Percentiles rank a stretch among this genome's conserved stretches.
Conservation (phyloP, 495 filamentous ascomycete genomes). For the Hypoxylon perforatum region DNA sequence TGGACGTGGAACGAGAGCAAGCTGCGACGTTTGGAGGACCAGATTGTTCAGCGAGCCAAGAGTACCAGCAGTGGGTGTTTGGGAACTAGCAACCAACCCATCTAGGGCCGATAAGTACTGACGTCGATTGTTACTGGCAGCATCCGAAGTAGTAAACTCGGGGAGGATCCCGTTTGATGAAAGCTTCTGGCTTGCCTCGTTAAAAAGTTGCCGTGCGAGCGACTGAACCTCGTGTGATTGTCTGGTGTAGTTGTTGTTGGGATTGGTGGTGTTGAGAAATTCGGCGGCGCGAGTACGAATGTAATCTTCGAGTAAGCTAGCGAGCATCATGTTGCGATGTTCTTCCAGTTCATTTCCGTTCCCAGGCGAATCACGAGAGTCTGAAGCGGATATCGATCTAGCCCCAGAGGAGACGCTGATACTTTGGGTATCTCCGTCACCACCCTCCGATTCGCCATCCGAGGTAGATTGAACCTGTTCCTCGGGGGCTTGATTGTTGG, state of each 20-base stretch:
- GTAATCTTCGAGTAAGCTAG: conserved; percentile 46
- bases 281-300: conserved; percentile 44
- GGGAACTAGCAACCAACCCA: conserved; percentile 31
- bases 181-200: conserved; percentile 34
- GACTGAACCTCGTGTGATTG: conserved; percentile 43
- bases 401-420: conserved; percentile 24
- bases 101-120: conserved; percentile 44
- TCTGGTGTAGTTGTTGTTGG: conserved; percentile 39
- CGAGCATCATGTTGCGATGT: conserved; percentile 49
- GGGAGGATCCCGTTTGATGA: conserved; percentile 41
- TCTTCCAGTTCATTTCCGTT: conserved; percentile 32
- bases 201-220: conserved; percentile 36
- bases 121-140: conserved; percentile 18
- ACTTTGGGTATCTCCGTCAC: conserved; percentile 31
- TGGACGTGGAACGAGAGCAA: conserved; percentile 37
- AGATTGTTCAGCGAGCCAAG: conserved; percentile 37
- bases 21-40: conserved; percentile 31
- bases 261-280: conserved; percentile 40
- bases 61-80: conserved; percentile 16
- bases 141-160: conserved; percentile 29
- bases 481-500: conserved; percentile 1
- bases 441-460: conserved; percentile 10
- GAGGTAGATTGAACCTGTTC: conserved; percentile 7
- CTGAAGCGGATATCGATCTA: conserved; percentile 25
- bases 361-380: conserved; percentile 11